phyloP scores from a whole-genome alignment of 164 flowering plant species.

The Umbellularia californica region DNA sequence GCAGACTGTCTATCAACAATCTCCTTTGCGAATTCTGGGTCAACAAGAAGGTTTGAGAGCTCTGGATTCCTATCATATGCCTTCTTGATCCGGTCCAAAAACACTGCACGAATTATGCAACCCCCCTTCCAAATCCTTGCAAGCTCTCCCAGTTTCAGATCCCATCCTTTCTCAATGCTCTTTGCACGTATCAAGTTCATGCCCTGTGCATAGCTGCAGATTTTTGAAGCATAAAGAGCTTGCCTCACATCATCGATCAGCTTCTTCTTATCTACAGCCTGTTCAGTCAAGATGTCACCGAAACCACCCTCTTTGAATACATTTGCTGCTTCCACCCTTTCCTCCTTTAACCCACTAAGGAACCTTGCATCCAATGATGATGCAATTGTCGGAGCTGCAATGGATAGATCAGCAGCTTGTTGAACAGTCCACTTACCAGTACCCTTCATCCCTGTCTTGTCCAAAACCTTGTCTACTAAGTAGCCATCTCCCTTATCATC shows the following conservation, averaged over 20 bases:
- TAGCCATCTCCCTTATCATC: constrained; percentile 63
- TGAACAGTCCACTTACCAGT: constrained; percentile 81
- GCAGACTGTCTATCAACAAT: constrained; percentile 60
- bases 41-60: constrained; percentile 58
- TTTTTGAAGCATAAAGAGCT: constrained; percentile 66
- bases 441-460: constrained; percentile 72
- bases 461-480: constrained; percentile 67
- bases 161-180: constrained; percentile 71
- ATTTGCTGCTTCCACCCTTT: constrained; percentile 56
- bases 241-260: constrained; percentile 64
- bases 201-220: constrained; percentile 74
- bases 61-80: constrained; percentile 66
- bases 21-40: constrained; percentile 70
- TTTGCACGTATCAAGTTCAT: constrained; percentile 72
- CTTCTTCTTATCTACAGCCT: constrained; percentile 46
- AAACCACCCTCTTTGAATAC: constrained; percentile 49
- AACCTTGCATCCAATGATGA: constrained; percentile 63
- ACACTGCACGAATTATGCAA: constrained; percentile 61
- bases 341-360: constrained; percentile 68
- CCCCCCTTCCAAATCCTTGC: constrained; percentile 79
- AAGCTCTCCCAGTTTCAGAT: constrained; percentile 53
- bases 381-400: constrained; percentile 68
- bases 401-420: constrained; percentile 74
- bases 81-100: constrained; percentile 64
- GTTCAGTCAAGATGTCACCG: constrained; percentile 28